Evolutionary conservation across 2,329 filamentous ascomycete species (phyloP).

Genomic region (Polytolypa hystricis): DNA sequence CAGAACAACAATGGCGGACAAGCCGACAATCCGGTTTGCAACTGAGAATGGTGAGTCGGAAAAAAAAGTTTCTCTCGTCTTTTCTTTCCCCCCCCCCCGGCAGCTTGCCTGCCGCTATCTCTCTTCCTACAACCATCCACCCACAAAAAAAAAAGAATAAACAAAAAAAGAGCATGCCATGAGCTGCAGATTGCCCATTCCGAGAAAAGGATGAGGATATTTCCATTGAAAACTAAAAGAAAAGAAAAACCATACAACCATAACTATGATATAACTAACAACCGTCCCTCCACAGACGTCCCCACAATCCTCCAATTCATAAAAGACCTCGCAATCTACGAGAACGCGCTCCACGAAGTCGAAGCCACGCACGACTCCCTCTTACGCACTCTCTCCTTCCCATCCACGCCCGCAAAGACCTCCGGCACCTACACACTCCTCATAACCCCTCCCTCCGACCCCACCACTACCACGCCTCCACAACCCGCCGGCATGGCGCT

Average conservation of each 20-base stretch:
- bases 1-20: conserved; percentile 19
- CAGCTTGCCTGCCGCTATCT: no score
- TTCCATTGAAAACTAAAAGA: no score
- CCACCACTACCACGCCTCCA: conserved; percentile 25
- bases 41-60: conserved; percentile 30
- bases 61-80: conserved; percentile 3
- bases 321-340: conserved; percentile 76
- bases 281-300: conserved; percentile 49
- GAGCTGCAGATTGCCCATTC: not conserved
- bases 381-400: conserved; percentile 66
- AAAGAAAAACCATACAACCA: not conserved
- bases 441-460: conserved; percentile 42
- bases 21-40: conserved; percentile 31
- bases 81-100: not conserved
- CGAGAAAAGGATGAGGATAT: no score
- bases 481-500: conserved; percentile 72
- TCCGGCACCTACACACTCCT: conserved; percentile 66
- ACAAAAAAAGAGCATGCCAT: not conserved
- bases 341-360: conserved; percentile 62
- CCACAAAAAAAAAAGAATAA: not conserved
- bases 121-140: not conserved
- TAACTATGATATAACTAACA: not conserved
- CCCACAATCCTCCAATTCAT: conserved; percentile 71
- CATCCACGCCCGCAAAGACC: conserved; percentile 37
- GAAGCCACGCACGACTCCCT: conserved; percentile 69